Evolutionary conservation across 371 early-diverging fungal genomes (phyloP), one percentile per base, ranked within the genome.

Genomic region (Haplosporangium sp.): DNA sequence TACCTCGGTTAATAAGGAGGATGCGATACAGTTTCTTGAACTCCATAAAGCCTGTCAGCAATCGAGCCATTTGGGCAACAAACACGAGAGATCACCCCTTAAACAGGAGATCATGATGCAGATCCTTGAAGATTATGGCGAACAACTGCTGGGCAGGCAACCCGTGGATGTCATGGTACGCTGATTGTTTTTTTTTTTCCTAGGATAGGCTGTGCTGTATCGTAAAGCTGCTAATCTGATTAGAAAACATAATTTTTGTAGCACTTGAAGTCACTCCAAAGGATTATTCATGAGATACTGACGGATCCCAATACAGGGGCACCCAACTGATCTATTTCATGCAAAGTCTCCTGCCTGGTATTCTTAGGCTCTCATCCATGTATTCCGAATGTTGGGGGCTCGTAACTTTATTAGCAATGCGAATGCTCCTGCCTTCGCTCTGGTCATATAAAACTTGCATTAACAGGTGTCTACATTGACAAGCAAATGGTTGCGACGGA

Each of bases 101-200:
- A 56, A 69, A 46, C 52, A 46, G 18, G 69, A 69, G 52, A 69
- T 69, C 58, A 53, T 61, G 62, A 29, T 69, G 52, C 62, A 69
- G 57, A 52, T 62, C n/a, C 62, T 69, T 1, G 69, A 69, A 38
- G 69, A 69, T 38, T 47, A 57, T 62, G 69, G 69, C 0, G 62
- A 57, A 9, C 69, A 51, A 29, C 18, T 69, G 36, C 36, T 62
- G 3, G 50, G 47, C 41, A 40, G n/a, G 14, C 62, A 43, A 5
- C 12, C 51, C 1, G 42, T 18, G 10, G 69, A 69, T 23, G 43
- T 52, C 1, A 23, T 9, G 14, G 69, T 69, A 62, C 29, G 58
- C 37, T 29, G 29, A 29, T 29, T 29, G 29, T 29, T 29, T 29
- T 29, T 29, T 29, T 29, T 29, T 29, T 29, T 29, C 4, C 29